Conservation (phyloP, 306 rosid genomes). For the Rosa multiflora region DNA sequence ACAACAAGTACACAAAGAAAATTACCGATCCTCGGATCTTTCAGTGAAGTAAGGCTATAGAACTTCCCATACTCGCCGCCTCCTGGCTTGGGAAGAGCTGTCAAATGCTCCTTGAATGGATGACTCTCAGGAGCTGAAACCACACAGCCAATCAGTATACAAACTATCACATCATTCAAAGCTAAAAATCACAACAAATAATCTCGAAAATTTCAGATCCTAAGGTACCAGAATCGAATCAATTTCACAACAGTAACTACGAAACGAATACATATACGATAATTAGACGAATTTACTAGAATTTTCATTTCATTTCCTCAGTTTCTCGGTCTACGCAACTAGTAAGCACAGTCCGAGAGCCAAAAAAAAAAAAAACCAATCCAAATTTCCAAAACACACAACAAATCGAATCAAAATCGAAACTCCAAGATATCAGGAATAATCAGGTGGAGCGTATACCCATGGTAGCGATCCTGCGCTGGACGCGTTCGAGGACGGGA, state of each 20-base stretch:
- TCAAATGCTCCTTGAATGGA: constrained; percentile 82
- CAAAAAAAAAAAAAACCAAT: not conserved
- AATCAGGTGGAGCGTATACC: constrained; percentile 36
- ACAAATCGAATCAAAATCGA: not conserved
- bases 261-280: not conserved
- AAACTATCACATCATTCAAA: not conserved
- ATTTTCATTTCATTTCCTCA: constrained; percentile 6
- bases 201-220: not conserved
- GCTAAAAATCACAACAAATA: not conserved
- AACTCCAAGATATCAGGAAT: constrained; percentile 30
- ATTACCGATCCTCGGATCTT: constrained; percentile 90
- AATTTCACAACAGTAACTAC: not conserved
- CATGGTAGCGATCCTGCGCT: constrained; percentile 74
- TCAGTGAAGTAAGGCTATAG: constrained; percentile 90
- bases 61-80: constrained; percentile 96
- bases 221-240: not conserved
- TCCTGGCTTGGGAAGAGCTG: constrained; percentile 89
- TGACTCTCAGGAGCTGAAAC: constrained; percentile 66
- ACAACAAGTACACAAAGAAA: not conserved
- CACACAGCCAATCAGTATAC: constrained; percentile 9
- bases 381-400: not conserved
- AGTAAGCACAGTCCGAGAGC: not conserved
- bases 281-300: not conserved
- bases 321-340: not conserved
- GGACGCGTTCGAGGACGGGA: constrained; percentile 69